Evolutionary conservation across 495 filamentous ascomycete species (phyloP), one percentile per base, ranked within the genome.

Genomic region (Aspergillus panamensis): DNA sequence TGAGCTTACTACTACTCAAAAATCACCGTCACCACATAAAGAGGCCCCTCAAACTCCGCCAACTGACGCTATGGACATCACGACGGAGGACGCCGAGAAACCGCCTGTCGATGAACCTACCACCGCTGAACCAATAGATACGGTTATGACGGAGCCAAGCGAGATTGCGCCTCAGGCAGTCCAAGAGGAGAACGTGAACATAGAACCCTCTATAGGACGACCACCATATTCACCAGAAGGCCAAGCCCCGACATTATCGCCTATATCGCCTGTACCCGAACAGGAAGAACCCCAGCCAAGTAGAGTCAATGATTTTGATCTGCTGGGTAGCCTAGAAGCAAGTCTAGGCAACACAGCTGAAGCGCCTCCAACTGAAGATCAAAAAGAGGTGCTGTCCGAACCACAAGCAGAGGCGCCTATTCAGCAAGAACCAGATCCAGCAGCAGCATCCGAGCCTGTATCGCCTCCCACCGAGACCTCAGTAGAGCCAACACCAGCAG

Each of bases 281-380:
- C 49, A 62, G 12, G 3, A 32, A 52, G 39, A 30, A 17, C 1
- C 53, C 21, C 57, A 53, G 16, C 31, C 52, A 29, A 45, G 12
- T 17, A 45, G 48, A 20, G 39, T 25, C 14, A 19, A 13, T 8
- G 61, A 63, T 2, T 32, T 55, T 20, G 59, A 65, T 53, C 40
- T 69, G 5, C 39, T 69, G 3, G 62, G 58, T 48, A 60, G 49
- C 30, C 42, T 69, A 25, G 67, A 69, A 53, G 64, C 60, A 25
- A 67, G 65, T 37, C 51, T 69, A 42, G 57, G 48, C 8, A 48
- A 53, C 29, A 17, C 45, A 14, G 39, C 40, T 6, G 29, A 60
- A 1, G 48, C 20, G 13, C 44, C 17, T 13, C 57, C 40, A 45
- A 30, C 8, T 31, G 48, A 40, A 25, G 45, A 39, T 8, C 54